These are phyloP conservation scores for Chloranthus sessilifolius DNA, from an alignment of 164 flowering plant species.

Conservation along the genomic window DNA sequence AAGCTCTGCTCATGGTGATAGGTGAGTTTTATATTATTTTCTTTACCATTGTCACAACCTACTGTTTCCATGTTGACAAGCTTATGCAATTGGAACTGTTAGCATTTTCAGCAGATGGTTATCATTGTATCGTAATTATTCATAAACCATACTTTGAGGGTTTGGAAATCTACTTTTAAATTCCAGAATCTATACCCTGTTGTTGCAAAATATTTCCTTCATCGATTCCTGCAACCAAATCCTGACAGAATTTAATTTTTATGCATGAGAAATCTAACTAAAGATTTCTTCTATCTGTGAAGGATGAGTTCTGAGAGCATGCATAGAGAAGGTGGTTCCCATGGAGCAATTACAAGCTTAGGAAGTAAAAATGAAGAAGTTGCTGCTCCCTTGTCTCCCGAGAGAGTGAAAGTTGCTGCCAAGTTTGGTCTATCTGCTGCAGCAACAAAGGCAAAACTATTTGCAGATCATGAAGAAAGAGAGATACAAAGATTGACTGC, in stretches of 20 bases:
- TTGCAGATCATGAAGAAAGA: conserved; percentile 98
- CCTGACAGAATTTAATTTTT: no score
- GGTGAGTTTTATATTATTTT: conserved; percentile 31
- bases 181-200: no score
- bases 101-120: no score
- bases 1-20: conserved; percentile 35
- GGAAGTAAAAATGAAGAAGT: conserved; percentile 30
- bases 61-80: no score
- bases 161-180: no score
- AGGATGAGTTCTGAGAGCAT: conserved; percentile 41
- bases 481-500: conserved; percentile 95
- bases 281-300: conserved; percentile 14
- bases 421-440: conserved; percentile 91
- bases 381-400: conserved; percentile 40
- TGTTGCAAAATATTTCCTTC: no score
- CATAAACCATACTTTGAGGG: no score
- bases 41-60: no score
- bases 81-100: no score
- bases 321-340: conserved; percentile 36
- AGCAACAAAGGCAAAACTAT: conserved; percentile 83
- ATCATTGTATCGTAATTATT: no score
- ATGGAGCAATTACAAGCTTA: conserved; percentile 30
- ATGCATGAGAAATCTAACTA: not conserved
- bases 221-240: not conserved
- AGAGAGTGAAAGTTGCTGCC: conserved; percentile 70